Evolutionary conservation across 148 eudicot species (phyloP).

Genomic region (Rhododendron mucronatum): DNA sequence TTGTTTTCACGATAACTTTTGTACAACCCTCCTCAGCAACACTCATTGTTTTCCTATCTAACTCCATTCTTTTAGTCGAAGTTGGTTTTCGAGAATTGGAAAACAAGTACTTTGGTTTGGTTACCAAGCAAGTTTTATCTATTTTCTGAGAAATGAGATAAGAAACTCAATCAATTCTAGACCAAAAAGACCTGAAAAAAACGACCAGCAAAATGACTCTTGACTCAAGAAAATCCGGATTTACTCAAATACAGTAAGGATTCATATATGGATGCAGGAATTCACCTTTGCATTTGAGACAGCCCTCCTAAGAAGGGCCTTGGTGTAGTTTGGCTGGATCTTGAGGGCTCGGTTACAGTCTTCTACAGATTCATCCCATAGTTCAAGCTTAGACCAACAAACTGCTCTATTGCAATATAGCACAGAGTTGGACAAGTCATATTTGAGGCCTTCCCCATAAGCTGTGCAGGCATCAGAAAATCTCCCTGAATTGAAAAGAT

Average conservation of each 20-base stretch:
- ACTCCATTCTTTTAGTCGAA: neutral
- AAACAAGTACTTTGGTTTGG: neutral
- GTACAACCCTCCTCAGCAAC: neutral
- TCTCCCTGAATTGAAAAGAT: slow-evolving; percentile 31
- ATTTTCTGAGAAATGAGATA: neutral
- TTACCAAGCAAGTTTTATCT: neutral
- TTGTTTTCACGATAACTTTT: neutral
- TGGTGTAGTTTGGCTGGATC: slow-evolving; percentile 32
- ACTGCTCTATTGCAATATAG: slow-evolving; percentile 47
- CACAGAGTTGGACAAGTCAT: slow-evolving; percentile 27
- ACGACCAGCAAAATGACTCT: neutral
- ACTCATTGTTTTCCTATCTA: neutral
- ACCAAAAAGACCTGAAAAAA: neutral
- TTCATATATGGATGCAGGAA: neutral
- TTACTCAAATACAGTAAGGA: neutral
- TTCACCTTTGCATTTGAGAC: slow-evolving; percentile 35
- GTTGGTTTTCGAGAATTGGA: neutral
- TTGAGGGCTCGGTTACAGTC: slow-evolving; percentile 45
- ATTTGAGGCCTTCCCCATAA: slow-evolving; percentile 43
- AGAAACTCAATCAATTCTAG: neutral
- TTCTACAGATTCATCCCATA: slow-evolving; percentile 40
- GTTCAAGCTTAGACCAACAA: slow-evolving; percentile 40
- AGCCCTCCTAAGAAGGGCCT: slow-evolving; percentile 44
- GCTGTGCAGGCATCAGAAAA: slow-evolving; percentile 37
- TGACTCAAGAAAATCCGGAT: neutral